phyloP scores from a whole-genome alignment of 1,284 basidiomycete species.

The Violaceomyces palustris region DNA sequence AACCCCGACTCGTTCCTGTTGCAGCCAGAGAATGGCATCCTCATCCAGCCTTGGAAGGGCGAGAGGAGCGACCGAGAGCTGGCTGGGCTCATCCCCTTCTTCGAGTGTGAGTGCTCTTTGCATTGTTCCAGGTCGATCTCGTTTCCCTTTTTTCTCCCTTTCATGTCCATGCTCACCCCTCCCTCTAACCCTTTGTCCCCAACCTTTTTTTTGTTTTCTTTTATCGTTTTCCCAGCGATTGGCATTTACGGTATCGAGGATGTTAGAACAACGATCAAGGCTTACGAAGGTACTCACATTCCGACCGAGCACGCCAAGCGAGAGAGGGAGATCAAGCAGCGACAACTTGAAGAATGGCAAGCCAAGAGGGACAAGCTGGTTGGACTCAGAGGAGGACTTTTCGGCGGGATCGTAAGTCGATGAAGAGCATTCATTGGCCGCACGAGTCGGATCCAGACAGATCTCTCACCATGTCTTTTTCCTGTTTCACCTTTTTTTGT shows the following conservation, averaged over 20 bases:
- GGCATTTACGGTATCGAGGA: conserved; percentile 59
- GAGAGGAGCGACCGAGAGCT: conserved; percentile 70
- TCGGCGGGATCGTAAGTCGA: no score
- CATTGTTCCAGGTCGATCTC: background rate
- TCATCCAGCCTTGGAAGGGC: conserved; percentile 83
- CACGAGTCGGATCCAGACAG: no score
- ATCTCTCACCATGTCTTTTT: no score
- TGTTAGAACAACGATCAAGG: conserved; percentile 77
- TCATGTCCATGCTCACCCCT: background rate
- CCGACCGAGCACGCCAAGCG: conserved; percentile 83
- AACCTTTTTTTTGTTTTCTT: no score
- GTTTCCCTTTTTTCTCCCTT: background rate
- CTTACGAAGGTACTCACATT: conserved; percentile 82
- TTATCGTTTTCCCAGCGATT: conserved; percentile 45
- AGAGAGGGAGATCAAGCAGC: conserved; percentile 63
- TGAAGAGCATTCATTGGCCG: no score
- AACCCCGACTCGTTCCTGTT: conserved; percentile 69
- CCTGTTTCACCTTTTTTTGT: no score
- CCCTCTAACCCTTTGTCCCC: no score
- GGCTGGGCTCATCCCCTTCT: conserved; percentile 87
- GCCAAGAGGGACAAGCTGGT: conserved; percentile 56
- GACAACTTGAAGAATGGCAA: conserved; percentile 76
- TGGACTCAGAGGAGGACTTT: no score
- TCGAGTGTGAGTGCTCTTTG: conserved; percentile 69
- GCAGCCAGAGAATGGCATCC: conserved; percentile 84